Evolutionary conservation across 345 rosid genomes (phyloP).

Genomic region (Rhizophora apiculata): DNA sequence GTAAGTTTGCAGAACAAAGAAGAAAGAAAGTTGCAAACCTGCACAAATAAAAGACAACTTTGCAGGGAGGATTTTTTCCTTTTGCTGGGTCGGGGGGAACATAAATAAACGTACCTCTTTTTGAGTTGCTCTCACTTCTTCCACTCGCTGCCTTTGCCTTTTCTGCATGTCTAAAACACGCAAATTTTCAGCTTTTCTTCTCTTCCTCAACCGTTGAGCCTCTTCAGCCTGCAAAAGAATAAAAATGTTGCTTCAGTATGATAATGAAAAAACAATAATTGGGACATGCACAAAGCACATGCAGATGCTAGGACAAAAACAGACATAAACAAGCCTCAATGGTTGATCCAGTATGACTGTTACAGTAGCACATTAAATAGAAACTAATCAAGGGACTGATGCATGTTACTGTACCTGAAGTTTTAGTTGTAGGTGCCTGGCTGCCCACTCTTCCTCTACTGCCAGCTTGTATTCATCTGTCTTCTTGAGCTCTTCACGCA

Average conservation of each 20-base stretch:
- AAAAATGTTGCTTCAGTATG: neutral
- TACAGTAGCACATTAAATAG: neutral
- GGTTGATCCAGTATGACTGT: no score
- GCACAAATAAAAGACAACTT: neutral
- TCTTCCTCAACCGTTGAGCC: constrained; percentile 66
- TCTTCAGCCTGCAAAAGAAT: constrained; percentile 65
- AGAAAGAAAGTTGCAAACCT: neutral
- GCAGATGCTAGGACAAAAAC: no score
- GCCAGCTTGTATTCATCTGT: constrained; percentile 84
- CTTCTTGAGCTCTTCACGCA: constrained; percentile 74
- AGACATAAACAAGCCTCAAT: neutral
- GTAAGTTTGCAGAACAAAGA: neutral
- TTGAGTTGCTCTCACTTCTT: constrained; percentile 82
- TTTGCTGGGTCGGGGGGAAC: neutral
- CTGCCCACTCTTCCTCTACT: constrained; percentile 75
- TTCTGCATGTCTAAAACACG: constrained; percentile 72
- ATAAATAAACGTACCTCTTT: constrained; percentile 53
- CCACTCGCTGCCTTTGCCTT: constrained; percentile 77
- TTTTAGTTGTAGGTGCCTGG: constrained; percentile 62
- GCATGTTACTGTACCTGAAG: constrained; percentile 47
- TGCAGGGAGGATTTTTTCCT: neutral
- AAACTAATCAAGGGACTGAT: neutral
- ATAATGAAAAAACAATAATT: neutral
- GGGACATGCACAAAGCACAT: neutral
- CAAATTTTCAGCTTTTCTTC: constrained; percentile 50